A percentile compares a stretch with the other conserved stretches of the same genome.
These are phyloP conservation scores for Tricharina praecox DNA, from an alignment of 495 filamentous ascomycete genomes.

Conservation along the genomic window DNA sequence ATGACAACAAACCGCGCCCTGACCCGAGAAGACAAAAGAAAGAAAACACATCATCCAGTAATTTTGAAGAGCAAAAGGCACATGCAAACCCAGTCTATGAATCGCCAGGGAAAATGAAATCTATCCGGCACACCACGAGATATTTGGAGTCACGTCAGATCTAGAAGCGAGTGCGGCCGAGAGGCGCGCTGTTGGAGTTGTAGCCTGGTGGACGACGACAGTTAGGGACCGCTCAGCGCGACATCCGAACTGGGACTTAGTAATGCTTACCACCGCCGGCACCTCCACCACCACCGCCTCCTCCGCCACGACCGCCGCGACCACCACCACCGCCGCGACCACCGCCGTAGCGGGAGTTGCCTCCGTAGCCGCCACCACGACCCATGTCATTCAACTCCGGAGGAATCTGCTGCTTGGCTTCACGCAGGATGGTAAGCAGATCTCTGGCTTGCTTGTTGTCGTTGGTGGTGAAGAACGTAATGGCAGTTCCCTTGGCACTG, in stretches of 20 bases:
- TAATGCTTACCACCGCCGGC: too few species aligned
- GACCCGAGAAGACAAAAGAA: conserved; percentile 17
- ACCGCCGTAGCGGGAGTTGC: conserved; percentile 51
- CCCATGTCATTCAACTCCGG: conserved; percentile 90
- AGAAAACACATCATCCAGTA: too few species aligned
- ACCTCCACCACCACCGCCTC: too few species aligned
- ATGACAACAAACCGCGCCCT: background rate
- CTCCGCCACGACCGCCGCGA: conserved; percentile 30
- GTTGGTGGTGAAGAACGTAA: conserved; percentile 98
- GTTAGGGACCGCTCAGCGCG: too few species aligned
- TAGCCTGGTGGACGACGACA: conserved; percentile 14
- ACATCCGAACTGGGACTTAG: too few species aligned
- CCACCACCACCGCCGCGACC: conserved; percentile 48
- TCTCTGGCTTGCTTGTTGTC: conserved; percentile 96
- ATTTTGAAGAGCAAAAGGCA: conserved; percentile 20
- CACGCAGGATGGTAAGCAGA: conserved; percentile 74
- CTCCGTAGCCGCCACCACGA: conserved; percentile 77
- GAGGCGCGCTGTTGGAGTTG: conserved; percentile 47
- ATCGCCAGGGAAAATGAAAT: conserved; percentile 20
- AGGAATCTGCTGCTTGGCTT: conserved; percentile 97
- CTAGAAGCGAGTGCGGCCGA: conserved; percentile 38
- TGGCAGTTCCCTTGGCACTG: conserved; percentile 72
- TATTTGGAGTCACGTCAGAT: background rate
- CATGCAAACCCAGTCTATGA: conserved; percentile 28
- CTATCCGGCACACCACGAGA: conserved; percentile 22